A percentile compares a stretch with the other conserved stretches of the same genome.
Conservation (phyloP, 768 basidiomycete genomes). For the Russula olivacea region DNA sequence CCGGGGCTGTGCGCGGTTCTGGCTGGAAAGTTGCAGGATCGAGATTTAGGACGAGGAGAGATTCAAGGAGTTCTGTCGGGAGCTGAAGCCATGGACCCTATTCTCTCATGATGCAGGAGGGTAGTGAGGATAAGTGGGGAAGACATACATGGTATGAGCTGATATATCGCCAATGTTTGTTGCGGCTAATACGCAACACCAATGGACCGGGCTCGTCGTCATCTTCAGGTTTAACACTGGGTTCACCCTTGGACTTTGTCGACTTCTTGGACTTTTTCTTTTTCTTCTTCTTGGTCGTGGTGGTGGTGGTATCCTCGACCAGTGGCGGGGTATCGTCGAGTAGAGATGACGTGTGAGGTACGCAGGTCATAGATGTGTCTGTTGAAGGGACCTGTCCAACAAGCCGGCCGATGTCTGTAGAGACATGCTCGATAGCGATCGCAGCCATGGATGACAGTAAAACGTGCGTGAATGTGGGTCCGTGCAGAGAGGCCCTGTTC, state of each 20-base stretch:
- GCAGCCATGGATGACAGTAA: not conserved
- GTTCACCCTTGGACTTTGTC: conserved; percentile 54
- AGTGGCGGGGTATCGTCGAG: conserved; percentile 27
- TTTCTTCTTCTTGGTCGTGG: conserved; percentile 60
- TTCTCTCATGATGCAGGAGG: conserved; percentile 1
- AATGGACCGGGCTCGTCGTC: conserved; percentile 47
- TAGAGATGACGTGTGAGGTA: conserved; percentile 27
- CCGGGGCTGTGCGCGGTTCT: conserved; percentile 39
- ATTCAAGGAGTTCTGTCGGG: conserved; percentile 79
- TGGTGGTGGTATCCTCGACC: conserved; percentile 24
- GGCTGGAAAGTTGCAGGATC: conserved; percentile 60
- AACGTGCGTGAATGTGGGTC: not conserved
- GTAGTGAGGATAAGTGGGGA: conserved; percentile 8
- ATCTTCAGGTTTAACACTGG: conserved; percentile 36
- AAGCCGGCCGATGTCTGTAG: not conserved
- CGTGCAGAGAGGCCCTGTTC: not conserved
- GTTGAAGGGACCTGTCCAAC: conserved; percentile 1
- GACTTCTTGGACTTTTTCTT: conserved; percentile 63
- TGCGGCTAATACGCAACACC: conserved; percentile 80
- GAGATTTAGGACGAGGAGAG: conserved; percentile 69
- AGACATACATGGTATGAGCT: conserved; percentile 80
- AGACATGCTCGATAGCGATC: not conserved
- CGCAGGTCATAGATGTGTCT: not conserved
- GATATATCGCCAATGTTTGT: conserved; percentile 93
- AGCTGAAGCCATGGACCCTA: conserved; percentile 92